phyloP scores from a whole-genome alignment of 495 filamentous ascomycete species.

The Aspergillus baeticus region DNA sequence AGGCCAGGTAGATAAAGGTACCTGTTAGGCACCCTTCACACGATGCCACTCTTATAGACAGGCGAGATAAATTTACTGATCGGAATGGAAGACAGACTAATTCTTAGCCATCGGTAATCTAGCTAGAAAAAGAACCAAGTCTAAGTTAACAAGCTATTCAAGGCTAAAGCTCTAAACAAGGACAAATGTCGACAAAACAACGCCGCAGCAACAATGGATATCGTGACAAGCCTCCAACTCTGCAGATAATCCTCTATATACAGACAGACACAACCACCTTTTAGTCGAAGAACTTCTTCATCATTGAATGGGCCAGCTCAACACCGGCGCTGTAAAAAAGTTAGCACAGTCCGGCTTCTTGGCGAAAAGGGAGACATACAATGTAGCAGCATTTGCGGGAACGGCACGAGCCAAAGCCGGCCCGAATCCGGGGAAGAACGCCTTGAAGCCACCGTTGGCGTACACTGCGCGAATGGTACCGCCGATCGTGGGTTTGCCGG shows the following conservation, averaged over 20 bases:
- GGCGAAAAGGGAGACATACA: slow-evolving; percentile 32
- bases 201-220: slow-evolving; percentile 8
- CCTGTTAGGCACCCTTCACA: too few species aligned
- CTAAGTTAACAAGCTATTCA: slow-evolving; percentile 16
- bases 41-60: too few species aligned
- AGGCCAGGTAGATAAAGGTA: too few species aligned
- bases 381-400: slow-evolving; percentile 84
- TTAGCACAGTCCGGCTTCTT: slow-evolving; percentile 18
- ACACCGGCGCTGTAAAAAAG: slow-evolving; percentile 59
- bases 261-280: neutral
- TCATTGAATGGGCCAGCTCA: slow-evolving; percentile 77
- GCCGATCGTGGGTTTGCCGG: slow-evolving; percentile 80
- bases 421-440: slow-evolving; percentile 97
- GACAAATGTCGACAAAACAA: slow-evolving; percentile 2
- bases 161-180: slow-evolving; percentile 13
- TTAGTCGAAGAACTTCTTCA: slow-evolving; percentile 67
- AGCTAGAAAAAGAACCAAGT: slow-evolving; percentile 10
- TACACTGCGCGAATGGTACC: slow-evolving; percentile 79
- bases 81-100: neutral
- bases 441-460: slow-evolving; percentile 75
- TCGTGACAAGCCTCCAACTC: slow-evolving; percentile 8
- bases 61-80: neutral
- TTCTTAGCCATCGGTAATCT: slow-evolving; percentile 9
- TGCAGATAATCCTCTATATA: neutral
- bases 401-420: slow-evolving; percentile 91